Base-by-base conservation (phyloP, 192 early-diverging fungal genomes). In the Gigaspora rosea region DNA sequence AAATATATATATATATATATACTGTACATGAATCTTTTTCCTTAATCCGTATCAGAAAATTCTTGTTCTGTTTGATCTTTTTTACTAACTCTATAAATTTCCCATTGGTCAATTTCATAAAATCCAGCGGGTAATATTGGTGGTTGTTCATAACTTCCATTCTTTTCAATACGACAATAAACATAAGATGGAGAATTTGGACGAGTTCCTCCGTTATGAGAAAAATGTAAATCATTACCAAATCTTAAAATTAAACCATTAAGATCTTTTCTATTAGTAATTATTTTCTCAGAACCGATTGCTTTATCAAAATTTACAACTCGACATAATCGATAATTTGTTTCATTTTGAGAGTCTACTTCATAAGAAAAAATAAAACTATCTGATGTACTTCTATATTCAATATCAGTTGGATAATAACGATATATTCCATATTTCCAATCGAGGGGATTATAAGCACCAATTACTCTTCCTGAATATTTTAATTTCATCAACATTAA, bases 101-200 rank as follows among this genome's bases (percentile, higher is more conserved):
- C 66, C 66, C 66, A 68, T 20, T 6, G 18, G 48, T 68, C 66
- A 68, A 68, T 47, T n/a, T 22, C 41, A 68, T 68, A 68, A 18
- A 8, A n/a, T 0, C 66, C 66, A 41, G 15, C 18, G 22, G 66
- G 66, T 48, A 68, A 22, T 48, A 68, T 68, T 9, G 66, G 0
- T n/a, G 66, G 66, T 68, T 68, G 66, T 49, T 68, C 66, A 48
- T 68, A 68, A 68, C 2, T 8, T 47, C 66, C 66, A 68, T 68
- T 48, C 10, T 49, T 2, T n/a, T 20, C 41, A n/a, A 68, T 13
- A 11, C 41, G 2, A 47, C 66, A 68, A 7, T 46, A 18, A 5
- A 68, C 66, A 68, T 22, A 20, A 59, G 4, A 0, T 1, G 18
- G 18, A 59, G n/a, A 11, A 22, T 22, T 59, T 9, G 16, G 58